Conservation (phyloP, 1,139 yeast genomes). For the Yamadazyma buinensis region DNA sequence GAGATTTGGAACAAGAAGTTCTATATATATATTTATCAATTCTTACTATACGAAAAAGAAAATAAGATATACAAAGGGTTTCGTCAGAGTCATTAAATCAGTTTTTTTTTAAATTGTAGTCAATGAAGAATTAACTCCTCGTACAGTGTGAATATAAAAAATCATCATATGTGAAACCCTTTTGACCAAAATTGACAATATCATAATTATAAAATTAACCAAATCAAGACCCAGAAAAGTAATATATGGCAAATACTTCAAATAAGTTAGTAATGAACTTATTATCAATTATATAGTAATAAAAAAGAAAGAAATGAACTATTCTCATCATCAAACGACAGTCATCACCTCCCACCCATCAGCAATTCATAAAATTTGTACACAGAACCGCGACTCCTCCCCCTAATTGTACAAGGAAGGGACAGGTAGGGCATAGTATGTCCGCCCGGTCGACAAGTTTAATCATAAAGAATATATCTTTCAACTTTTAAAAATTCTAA, state of each 20-base stretch:
- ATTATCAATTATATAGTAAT: too few relatives aligned
- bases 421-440: constrained; percentile 50
- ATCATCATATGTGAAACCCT: constrained; percentile 49
- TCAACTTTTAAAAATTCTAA: background rate
- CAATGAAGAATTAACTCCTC: constrained; percentile 47
- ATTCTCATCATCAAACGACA: constrained; percentile 15
- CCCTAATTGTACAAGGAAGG: constrained; percentile 44
- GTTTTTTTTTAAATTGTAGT: constrained; percentile 50
- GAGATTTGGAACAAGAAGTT: too few relatives aligned
- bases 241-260: too few relatives aligned
- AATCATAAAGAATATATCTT: constrained; percentile 37
- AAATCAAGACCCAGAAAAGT: too few relatives aligned
- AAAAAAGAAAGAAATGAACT: background rate
- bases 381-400: constrained; percentile 65
- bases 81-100: constrained; percentile 78
- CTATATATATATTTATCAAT: too few relatives aligned
- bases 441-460: constrained; percentile 79
- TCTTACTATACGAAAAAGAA: constrained; percentile 4
- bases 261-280: too few relatives aligned
- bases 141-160: constrained; percentile 63
- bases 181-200: too few relatives aligned
- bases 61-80: constrained; percentile 5
- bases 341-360: constrained; percentile 59
- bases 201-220: constrained; percentile 1
- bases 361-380: constrained; percentile 58